A percentile compares a stretch with the other conserved stretches of the same genome.
phyloP scores from a whole-genome alignment of 257 asterid genomes.

The Primulina eburnea region DNA sequence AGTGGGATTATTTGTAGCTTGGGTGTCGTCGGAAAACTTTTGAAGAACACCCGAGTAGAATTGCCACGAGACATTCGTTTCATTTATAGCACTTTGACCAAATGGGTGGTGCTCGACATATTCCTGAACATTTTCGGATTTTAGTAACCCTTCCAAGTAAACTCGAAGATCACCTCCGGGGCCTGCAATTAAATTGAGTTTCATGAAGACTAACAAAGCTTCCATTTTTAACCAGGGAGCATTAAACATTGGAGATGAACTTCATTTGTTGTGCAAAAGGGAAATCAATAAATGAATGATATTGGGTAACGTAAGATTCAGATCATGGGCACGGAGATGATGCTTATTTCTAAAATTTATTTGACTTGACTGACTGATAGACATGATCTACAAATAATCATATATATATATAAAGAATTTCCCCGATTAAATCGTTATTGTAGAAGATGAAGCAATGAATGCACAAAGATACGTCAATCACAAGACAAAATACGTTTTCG shows the following conservation, averaged over 20 bases:
- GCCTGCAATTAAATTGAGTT: conserved; percentile 31
- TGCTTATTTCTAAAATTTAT: background rate
- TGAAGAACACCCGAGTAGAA: conserved; percentile 63
- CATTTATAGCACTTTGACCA: conserved; percentile 69
- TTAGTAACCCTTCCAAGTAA: conserved; percentile 62
- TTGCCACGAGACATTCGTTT: conserved; percentile 48
- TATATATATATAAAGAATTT: too few relatives aligned
- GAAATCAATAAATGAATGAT: background rate
- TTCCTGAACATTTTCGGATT: conserved; percentile 44
- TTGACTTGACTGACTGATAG: background rate
- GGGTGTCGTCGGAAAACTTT: conserved; percentile 21
- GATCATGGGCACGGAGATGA: background rate
- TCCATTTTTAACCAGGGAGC: conserved; percentile 18
- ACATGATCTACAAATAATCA: background rate
- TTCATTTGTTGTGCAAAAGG: background rate
- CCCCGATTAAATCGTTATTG: background rate
- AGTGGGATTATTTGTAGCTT: conserved; percentile 3
- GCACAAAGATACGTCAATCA: background rate
- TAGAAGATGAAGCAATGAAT: background rate
- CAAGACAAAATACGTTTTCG: background rate
- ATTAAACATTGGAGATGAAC: background rate
- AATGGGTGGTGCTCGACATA: conserved; percentile 66
- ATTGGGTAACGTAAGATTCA: background rate
- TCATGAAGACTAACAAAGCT: background rate
- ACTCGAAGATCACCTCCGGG: conserved; percentile 76